These are phyloP conservation scores for Pleurotus cornucopiae DNA, from an alignment of 768 basidiomycete genomes.

Conservation along the genomic window DNA sequence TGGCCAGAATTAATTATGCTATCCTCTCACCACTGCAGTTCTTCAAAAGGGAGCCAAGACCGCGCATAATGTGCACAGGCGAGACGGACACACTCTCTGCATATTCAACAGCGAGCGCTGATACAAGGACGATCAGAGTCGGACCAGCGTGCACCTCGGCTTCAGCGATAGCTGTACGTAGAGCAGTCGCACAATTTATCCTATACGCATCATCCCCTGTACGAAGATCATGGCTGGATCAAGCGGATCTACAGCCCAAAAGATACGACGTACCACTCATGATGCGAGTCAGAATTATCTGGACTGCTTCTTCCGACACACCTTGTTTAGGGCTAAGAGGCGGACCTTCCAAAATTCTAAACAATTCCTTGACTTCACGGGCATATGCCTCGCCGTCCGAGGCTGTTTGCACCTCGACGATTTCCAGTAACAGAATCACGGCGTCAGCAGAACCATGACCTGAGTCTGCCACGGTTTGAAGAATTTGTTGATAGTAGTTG, in stretches of 20 bases:
- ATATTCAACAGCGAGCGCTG: constrained; percentile 66
- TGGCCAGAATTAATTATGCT: neutral
- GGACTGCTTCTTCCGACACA: constrained; percentile 56
- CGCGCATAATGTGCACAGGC: constrained; percentile 43
- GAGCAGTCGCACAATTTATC: constrained; percentile 37
- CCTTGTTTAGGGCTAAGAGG: constrained; percentile 22
- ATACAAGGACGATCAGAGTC: constrained; percentile 62
- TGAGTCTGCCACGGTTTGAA: constrained; percentile 31
- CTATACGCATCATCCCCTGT: constrained; percentile 23
- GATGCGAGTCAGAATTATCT: constrained; percentile 46
- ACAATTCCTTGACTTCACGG: constrained; percentile 39
- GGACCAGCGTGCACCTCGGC: constrained; percentile 35
- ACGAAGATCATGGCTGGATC: neutral
- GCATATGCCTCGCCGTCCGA: constrained; percentile 61
- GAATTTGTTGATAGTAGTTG: constrained; percentile 43
- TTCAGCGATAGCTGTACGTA: constrained; percentile 42
- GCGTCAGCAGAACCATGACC: constrained; percentile 33
- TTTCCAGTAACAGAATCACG: constrained; percentile 47
- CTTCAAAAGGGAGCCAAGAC: constrained; percentile 26
- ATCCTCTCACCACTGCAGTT: neutral
- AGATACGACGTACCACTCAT: constrained; percentile 32
- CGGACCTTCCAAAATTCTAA: constrained; percentile 31
- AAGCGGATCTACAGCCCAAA: neutral
- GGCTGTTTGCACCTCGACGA: constrained; percentile 40
- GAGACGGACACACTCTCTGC: constrained; percentile 45